Base-by-base conservation (phyloP, 2,329 filamentous ascomycete genomes). In the Graphiopsis chlorocephala region DNA sequence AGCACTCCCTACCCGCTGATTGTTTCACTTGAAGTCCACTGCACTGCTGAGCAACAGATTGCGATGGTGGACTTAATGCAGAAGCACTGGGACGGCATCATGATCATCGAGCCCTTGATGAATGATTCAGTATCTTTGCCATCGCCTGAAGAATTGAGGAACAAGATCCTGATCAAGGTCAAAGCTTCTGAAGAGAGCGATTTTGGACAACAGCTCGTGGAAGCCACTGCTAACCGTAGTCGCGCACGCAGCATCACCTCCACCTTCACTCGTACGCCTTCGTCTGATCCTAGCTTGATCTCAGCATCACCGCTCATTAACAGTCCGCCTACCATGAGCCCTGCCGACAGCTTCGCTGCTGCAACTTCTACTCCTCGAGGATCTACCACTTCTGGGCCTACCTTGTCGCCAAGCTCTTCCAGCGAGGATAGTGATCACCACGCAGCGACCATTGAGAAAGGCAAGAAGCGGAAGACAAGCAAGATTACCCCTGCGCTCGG, bases 21-120 rank as follows among this genome's bases (percentile, higher is more conserved):
- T 81, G 88, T 99, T 67, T 98, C 95, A 0, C 88, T 99, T 15
- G 95, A 99, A 77, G 93, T 98, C 4, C 95, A 98, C 75, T 98
- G 95, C 84, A 91, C 86, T 70, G 81, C 88, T 1, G 82, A 88
- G 14, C 95, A 98, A 75, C 95, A 99, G 77, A 83, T 86, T 23
- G 85, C 87, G 52, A 98, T 99, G 95, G 90, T 93, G 25, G 87
- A 90, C 66, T 95, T 92, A 68, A 96, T 98, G 86, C 90, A 88
- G 73, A 88, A 90, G 31, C 87, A 90, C 11, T 96, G 97, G 75
- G 91, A 91, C 29, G 81, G 89, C n/a, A 88, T 88, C 69, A 85
- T 99, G 52, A 83, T 98, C 14, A 86, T 88, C 0, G 86, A 92
- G 70, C 90, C 92, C 0, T 77, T 97, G 20, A 86, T 92, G 66